These are phyloP conservation scores for Epichloe festucae DNA, from an alignment of 2,329 filamentous ascomycete species.

Conservation along the genomic window DNA sequence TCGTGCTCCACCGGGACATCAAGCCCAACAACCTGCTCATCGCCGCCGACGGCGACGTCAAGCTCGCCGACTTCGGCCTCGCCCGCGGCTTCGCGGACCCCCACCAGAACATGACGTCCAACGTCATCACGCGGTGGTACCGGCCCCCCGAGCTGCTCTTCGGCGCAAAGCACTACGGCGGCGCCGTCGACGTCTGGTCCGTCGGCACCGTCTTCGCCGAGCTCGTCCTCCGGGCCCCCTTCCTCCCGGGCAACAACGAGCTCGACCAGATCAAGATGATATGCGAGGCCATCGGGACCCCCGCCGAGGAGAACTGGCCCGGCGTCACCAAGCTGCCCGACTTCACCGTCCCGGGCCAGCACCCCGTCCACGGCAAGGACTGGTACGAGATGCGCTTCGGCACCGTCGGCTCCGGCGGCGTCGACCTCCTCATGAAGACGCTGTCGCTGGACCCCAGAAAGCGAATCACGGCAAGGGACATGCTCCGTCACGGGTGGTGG, in stretches of 20 bases:
- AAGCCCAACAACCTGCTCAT: conserved; percentile 98
- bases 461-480: conserved; percentile 62
- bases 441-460: conserved; percentile 76
- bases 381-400: conserved; percentile 69
- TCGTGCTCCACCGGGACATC: conserved; percentile 90
- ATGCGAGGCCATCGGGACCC: conserved; percentile 74
- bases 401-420: conserved; percentile 67
- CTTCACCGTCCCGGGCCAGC: conserved; percentile 59
- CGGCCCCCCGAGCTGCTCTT: conserved; percentile 82
- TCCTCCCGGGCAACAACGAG: conserved; percentile 72
- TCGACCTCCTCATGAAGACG: conserved; percentile 79
- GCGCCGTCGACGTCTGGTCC: conserved; percentile 88
- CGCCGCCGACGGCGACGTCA: conserved; percentile 82
- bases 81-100: conserved; percentile 84
- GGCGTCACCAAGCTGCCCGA: conserved; percentile 70
- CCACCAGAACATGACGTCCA: conserved; percentile 75
- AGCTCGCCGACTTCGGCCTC: conserved; percentile 94
- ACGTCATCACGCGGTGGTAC: conserved; percentile 96
- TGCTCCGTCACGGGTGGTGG: conserved; percentile 82
- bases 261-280: conserved; percentile 78
- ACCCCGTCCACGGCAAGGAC: conserved; percentile 51
- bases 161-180: conserved; percentile 77
- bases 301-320: conserved; percentile 90
- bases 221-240: conserved; percentile 69
- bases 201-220: conserved; percentile 90